Evolutionary conservation across 352 stramenopile species (phyloP).

Genomic region (Nothophytophthora sp.): DNA sequence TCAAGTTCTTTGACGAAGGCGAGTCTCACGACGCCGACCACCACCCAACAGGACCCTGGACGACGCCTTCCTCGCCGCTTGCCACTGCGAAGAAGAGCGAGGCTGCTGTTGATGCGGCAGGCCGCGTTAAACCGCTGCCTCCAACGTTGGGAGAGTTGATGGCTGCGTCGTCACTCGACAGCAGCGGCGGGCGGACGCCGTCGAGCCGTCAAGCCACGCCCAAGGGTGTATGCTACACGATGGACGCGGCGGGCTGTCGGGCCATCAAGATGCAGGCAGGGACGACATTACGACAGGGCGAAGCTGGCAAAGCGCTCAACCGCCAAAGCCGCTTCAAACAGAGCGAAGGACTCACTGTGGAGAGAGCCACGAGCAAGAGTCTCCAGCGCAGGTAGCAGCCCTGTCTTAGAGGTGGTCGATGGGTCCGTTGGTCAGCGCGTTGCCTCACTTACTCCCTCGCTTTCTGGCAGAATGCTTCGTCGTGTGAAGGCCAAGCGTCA

Average conservation of each 20-base stretch:
- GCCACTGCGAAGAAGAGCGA: conserved; percentile 1
- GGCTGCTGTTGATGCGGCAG: not conserved
- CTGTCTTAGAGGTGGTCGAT: conserved; percentile 4
- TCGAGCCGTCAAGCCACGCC: conserved; percentile 14
- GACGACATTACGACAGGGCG: conserved; percentile 3
- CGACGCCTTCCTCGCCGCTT: no score
- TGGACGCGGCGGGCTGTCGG: conserved; percentile 59
- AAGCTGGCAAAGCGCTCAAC: not conserved
- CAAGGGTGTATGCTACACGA: conserved; percentile 71
- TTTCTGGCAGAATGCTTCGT: conserved; percentile 45
- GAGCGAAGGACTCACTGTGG: conserved; percentile 48
- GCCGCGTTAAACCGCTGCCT: not conserved
- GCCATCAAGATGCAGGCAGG: conserved; percentile 74
- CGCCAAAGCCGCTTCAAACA: conserved; percentile 10
- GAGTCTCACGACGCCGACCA: not conserved
- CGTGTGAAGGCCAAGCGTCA: conserved; percentile 53
- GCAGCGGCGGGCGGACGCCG: conserved; percentile 11
- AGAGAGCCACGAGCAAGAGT: conserved; percentile 56
- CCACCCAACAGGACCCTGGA: conserved; percentile 1
- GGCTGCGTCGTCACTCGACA: conserved; percentile 2
- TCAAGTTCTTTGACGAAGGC: conserved; percentile 79
- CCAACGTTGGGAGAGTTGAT: conserved; percentile 25
- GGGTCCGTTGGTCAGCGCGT: not conserved
- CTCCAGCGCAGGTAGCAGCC: conserved; percentile 69
- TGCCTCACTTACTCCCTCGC: not conserved